Evolutionary conservation across 1,139 yeast genomes (phyloP).

Genomic region (Citeromyces siamensis): DNA sequence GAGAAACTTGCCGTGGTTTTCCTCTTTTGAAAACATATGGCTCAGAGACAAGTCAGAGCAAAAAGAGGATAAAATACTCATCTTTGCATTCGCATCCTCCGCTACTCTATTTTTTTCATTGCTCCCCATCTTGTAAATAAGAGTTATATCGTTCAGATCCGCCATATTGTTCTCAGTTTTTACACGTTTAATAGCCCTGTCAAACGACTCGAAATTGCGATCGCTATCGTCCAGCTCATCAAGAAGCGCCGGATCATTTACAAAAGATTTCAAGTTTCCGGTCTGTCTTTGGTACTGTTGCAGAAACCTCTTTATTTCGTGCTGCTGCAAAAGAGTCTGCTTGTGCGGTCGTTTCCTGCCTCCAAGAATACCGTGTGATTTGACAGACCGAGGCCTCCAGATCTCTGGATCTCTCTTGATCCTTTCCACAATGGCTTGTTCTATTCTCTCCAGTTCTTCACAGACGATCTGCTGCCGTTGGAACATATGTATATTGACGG

Average conservation of each 20-base stretch:
- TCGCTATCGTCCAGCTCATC: constrained; percentile 13
- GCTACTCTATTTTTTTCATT: constrained; percentile 1
- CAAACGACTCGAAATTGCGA: constrained; percentile 27
- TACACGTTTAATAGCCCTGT: constrained; percentile 11
- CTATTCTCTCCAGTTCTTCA: constrained; percentile 49
- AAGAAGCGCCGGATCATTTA: constrained; percentile 13
- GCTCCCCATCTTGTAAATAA: not conserved
- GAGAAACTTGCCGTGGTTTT: constrained; percentile 50
- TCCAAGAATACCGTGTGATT: constrained; percentile 15
- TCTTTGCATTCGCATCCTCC: constrained; percentile 11
- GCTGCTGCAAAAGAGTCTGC: constrained; percentile 47
- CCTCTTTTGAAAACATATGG: constrained; percentile 41
- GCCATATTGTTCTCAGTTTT: constrained; percentile 15
- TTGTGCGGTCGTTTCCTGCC: constrained; percentile 24
- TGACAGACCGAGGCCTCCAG: constrained; percentile 21
- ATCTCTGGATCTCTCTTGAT: constrained; percentile 34
- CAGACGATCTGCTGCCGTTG: constrained; percentile 24
- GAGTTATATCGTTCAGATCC: constrained; percentile 5
- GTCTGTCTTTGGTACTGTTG: constrained; percentile 32
- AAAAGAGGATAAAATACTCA: constrained; percentile 31
- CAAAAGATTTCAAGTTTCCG: constrained; percentile 15
- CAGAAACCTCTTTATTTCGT: constrained; percentile 48
- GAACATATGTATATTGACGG: constrained; percentile 13
- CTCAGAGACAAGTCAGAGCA: constrained; percentile 37
- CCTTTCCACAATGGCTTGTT: constrained; percentile 37